Percentiles rank a stretch among this genome's conserved stretches.
These are phyloP conservation scores for Rubus parviflorus DNA, from an alignment of 306 rosid species.

Conservation along the genomic window DNA sequence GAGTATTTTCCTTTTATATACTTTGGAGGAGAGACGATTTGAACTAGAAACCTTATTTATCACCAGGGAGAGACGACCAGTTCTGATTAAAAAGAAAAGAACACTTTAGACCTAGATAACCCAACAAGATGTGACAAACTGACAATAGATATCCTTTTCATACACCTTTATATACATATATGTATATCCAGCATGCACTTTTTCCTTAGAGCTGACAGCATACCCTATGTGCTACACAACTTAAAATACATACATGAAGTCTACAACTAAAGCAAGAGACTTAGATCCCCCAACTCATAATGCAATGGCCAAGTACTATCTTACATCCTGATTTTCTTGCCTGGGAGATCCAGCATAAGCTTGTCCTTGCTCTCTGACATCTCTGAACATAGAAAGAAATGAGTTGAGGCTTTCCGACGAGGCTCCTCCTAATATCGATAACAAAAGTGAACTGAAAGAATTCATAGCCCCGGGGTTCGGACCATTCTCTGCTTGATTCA, in stretches of 20 bases:
- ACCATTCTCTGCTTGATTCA: slow-evolving; percentile 61
- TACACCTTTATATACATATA: neutral
- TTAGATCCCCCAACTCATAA: neutral
- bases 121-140: neutral
- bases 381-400: slow-evolving; percentile 86
- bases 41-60: too few species aligned
- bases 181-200: neutral
- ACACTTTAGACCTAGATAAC: too few species aligned
- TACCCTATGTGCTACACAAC: neutral
- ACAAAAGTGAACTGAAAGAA: slow-evolving; percentile 78
- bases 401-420: slow-evolving; percentile 89
- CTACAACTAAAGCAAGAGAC: neutral
- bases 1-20: too few species aligned
- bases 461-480: slow-evolving; percentile 71
- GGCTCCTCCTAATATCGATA: slow-evolving; percentile 93
- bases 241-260: slow-evolving; percentile 5
- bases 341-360: slow-evolving; percentile 56
- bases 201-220: neutral
- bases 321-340: slow-evolving; percentile 43
- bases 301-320: slow-evolving; percentile 32
- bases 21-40: too few species aligned
- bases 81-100: too few species aligned
- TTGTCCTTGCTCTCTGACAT: slow-evolving; percentile 80
- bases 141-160: neutral
- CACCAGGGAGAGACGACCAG: too few species aligned